phyloP scores from a whole-genome alignment of 2,329 filamentous ascomycete species.

The Penicillium sp. region DNA sequence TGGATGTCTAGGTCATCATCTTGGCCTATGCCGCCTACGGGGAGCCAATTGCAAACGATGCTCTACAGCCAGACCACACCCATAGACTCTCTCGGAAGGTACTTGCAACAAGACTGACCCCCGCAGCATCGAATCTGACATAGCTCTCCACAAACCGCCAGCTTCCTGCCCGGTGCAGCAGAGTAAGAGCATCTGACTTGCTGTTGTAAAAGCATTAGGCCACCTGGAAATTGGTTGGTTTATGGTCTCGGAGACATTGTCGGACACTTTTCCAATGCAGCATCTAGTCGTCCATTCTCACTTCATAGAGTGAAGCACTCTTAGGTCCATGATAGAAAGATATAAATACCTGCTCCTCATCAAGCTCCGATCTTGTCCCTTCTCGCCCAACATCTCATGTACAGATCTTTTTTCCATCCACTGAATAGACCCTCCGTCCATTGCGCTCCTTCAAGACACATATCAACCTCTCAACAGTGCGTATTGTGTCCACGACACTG shows the following conservation, averaged over 20 bases:
- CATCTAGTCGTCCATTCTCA: neutral
- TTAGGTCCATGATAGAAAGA: neutral
- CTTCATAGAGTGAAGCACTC: neutral
- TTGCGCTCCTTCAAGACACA: neutral
- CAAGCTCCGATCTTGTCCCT: neutral
- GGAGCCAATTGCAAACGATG: neutral
- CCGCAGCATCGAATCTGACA: neutral
- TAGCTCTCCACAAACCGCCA: neutral
- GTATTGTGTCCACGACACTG: neutral
- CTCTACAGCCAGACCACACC: neutral
- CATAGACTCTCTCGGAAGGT: neutral
- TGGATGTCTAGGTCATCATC: too few relatives aligned
- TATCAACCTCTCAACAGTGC: neutral
- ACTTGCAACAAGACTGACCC: neutral
- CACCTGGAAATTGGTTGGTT: neutral
- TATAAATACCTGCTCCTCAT: neutral
- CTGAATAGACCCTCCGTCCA: neutral
- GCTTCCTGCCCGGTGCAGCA: neutral
- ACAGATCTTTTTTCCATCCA: neutral
- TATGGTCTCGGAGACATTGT: conserved; percentile 22
- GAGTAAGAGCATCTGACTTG: neutral
- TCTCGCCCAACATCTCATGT: neutral
- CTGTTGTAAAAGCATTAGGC: too few relatives aligned
- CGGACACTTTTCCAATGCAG: conserved; percentile 20
- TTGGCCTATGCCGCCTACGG: neutral